phyloP scores from a whole-genome alignment of 768 basidiomycete species.

The Leccinum pellstonianum region DNA sequence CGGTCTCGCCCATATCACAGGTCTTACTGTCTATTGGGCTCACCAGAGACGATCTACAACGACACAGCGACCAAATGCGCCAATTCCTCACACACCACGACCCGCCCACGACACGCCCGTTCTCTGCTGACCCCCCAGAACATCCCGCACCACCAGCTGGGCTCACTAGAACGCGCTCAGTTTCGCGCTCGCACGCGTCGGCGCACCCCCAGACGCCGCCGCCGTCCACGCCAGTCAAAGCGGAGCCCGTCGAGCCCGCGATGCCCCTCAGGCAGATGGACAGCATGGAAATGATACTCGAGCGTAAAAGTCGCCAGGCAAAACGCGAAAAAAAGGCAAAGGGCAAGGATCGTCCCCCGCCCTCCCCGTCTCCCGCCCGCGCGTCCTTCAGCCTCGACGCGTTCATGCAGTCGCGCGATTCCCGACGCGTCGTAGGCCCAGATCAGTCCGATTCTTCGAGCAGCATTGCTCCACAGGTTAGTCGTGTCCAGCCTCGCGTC shows the following conservation, averaged over 20 bases:
- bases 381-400: conserved; percentile 46
- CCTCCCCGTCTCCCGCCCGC: conserved; percentile 54
- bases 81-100: conserved; percentile 65
- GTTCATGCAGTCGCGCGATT: conserved; percentile 58
- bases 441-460: conserved; percentile 33
- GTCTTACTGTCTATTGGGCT: conserved; percentile 70
- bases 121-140: conserved; percentile 34
- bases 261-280: conserved; percentile 59
- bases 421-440: conserved; percentile 36
- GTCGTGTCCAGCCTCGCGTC: conserved; percentile 27
- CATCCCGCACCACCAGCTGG: conserved; percentile 35
- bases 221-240: conserved; percentile 61
- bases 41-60: conserved; percentile 70
- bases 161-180: conserved; percentile 41
- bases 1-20: conserved; percentile 67
- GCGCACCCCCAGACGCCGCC: conserved; percentile 36
- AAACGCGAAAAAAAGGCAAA: conserved; percentile 49
- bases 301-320: conserved; percentile 59
- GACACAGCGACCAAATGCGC: conserved; percentile 78
- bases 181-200: conserved; percentile 52
- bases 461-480: conserved; percentile 39
- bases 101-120: conserved; percentile 44
- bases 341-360: conserved; percentile 49
- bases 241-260: conserved; percentile 52
- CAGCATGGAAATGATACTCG: conserved; percentile 76